Evolutionary conservation across 1,139 yeast genomes (phyloP), one percentile per base, ranked within the genome.

Genomic region (Ogataea hybrid): DNA sequence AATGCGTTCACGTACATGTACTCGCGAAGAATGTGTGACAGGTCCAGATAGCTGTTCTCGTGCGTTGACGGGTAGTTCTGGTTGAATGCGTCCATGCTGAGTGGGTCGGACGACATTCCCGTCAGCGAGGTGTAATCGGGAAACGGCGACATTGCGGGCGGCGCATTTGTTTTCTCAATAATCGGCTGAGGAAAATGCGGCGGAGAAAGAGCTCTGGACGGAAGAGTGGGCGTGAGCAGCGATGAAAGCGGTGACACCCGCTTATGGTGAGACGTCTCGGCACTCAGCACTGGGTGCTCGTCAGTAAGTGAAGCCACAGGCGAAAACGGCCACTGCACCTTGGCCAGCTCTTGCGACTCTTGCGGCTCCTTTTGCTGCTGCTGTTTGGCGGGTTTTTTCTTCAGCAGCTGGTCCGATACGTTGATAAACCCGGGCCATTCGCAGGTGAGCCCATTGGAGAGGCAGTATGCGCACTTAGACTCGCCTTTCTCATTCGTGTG

Each of bases 371-470:
- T 37, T 27, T 16, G 14, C 27, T 17, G 15, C 31, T n/a, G 10
- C 23, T 25, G 21, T 25, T 10, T 18, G 25, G 25, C 17, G 3
- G 30, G 12, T 11, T 36, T 38, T 23, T 15, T 23, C 12, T 18
- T 36, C 15, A 27, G 23, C 11, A 12, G 16, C 21, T 14, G 25
- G 23, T 16, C 29, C 8, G 51, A 44, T 9, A 50, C 29, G 17
- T 42, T 35, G 23, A 49, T 40, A 22, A 52, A 46, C 5, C 37
- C 45, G 3, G 71, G 71, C 70, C 70, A 67, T 32, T 55, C 56
- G 47, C 71, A 67, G 1, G 32, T 39, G 4, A 59, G 49, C 2
- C 57, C 56, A 46, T 54, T 49, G 36, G 57, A 42, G 3, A 42
- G 37, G 45, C 71, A 67, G 20, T 61, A 56, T 7, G 58, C 57